Base-by-base conservation (phyloP, 441 rosid species). In the Omphalea diandra region DNA sequence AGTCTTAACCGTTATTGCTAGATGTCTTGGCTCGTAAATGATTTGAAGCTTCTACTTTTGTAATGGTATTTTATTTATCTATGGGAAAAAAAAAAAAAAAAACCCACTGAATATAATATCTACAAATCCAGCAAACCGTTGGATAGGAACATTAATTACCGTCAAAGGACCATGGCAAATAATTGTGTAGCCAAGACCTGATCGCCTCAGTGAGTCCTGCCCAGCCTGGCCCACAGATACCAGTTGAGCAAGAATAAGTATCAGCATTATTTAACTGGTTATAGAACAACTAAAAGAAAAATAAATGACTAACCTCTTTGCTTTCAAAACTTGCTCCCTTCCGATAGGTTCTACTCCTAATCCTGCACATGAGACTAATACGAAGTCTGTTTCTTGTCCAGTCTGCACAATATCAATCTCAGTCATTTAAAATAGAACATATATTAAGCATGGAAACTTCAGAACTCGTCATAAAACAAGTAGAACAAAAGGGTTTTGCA, bases 131-230 rank as follows among this genome's bases (percentile, higher is more conserved):
- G 26, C n/a, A 40, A 38, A 46, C 22, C 41, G 46, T n/a, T 53
- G n/a, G 29, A 22, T 14, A 44, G 32, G 31, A 52, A n/a, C 8
- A 68, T 59, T 68, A 86, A 62, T 69, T 78, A 91, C 96, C 96
- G 80, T 80, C 59, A 94, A 75, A 74, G 96, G 99, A 76, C 99
- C 97, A 4, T 97, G 98, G 70, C 96, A 94, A 79, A 94, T 84
- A 58, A 92, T 90, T 46, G 98, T 94, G 84, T 90, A 94, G 58
- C 98, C 96, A 59, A 94, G 97, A 20, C 99, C 99, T 20, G 99
- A 95, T 80, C 90, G 84, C 80, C 98, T 88, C 72, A 95, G 72
- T 53, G 89, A 88, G 73, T 95, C 99, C 81, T 95, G 97, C 33
- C 99, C 98, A 54, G 97, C 94, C 99, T 95, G 79, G 27, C 58